These are phyloP conservation scores for Pythium chondricola DNA, from an alignment of 352 stramenopile genomes.

Conservation along the genomic window DNA sequence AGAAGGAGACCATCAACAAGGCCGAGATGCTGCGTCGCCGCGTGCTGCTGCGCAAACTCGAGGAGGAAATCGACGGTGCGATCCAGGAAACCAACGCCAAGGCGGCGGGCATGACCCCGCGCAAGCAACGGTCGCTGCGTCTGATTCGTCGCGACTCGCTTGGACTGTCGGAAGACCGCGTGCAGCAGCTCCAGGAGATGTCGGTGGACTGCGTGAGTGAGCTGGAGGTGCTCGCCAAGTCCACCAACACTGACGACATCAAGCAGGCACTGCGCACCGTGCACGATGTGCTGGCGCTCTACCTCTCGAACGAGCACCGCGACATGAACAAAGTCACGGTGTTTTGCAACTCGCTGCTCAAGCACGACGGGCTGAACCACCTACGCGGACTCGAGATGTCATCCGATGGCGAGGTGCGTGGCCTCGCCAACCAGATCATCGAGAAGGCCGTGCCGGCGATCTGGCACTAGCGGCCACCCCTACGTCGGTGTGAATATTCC, in stretches of 20 bases:
- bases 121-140: constrained; percentile 9
- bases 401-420: constrained; percentile 42
- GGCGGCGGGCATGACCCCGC: background rate
- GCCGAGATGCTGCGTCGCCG: constrained; percentile 60
- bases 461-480: constrained; percentile 42
- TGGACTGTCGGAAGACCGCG: constrained; percentile 34
- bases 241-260: constrained; percentile 12
- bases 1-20: constrained; percentile 39
- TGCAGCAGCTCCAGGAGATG: constrained; percentile 53
- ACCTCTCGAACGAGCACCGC: constrained; percentile 58
- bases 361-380: constrained; percentile 64
- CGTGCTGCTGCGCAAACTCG: constrained; percentile 57
- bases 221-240: constrained; percentile 34
- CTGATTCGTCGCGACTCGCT: constrained; percentile 23
- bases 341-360: constrained; percentile 76
- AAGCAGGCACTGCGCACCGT: constrained; percentile 52
- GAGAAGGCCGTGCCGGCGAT: constrained; percentile 78
- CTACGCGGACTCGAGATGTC: constrained; percentile 51
- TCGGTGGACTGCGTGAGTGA: constrained; percentile 54
- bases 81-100: constrained; percentile 45
- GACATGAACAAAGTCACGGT: constrained; percentile 79
- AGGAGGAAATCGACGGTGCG: constrained; percentile 65
- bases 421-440: constrained; percentile 66
- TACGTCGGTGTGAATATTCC: background rate
- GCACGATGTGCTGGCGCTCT: constrained; percentile 65